Percentiles rank a stretch among this genome's conserved stretches.
Evolutionary conservation across 352 stramenopile genomes (phyloP).

Genomic region (Phytopythium boreale): DNA sequence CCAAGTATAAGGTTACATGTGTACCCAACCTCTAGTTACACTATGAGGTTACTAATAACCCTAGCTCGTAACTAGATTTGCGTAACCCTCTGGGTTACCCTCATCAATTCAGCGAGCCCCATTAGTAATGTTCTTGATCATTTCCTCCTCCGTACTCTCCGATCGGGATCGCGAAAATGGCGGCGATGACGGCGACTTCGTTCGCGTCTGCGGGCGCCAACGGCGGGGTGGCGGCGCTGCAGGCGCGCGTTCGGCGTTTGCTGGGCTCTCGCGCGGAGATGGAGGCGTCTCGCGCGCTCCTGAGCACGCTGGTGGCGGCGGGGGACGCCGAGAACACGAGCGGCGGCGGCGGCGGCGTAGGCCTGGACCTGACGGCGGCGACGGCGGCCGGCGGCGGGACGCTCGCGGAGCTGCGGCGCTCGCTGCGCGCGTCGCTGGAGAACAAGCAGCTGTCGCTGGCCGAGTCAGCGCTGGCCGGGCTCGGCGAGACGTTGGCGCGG

Average conservation of each 20-base stretch:
- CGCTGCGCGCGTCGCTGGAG: conserved; percentile 43
- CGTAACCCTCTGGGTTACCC: no score
- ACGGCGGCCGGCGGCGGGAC: conserved; percentile 13
- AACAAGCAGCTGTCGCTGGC: conserved; percentile 52
- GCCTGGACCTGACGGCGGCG: conserved; percentile 29
- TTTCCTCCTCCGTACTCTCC: no score
- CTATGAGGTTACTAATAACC: no score
- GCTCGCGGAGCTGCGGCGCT: conserved; percentile 40
- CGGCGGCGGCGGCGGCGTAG: conserved; percentile 3
- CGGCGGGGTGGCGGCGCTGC: conserved; percentile 31
- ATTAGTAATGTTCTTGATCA: no score
- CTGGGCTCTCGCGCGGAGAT: conserved; percentile 57
- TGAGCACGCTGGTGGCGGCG: conserved; percentile 47
- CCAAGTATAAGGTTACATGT: no score
- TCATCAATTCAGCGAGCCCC: no score
- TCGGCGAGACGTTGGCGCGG: conserved; percentile 39
- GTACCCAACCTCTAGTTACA: no score
- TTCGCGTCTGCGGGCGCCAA: conserved; percentile 6
- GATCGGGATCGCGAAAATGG: background rate
- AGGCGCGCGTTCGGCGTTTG: conserved; percentile 62
- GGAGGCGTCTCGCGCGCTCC: conserved; percentile 54
- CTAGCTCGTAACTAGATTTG: no score
- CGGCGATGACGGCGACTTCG: background rate
- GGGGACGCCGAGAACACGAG: conserved; percentile 4
- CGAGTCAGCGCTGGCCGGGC: conserved; percentile 36